Evolutionary conservation across 768 basidiomycete genomes (phyloP).

Genomic region (Xerocomellus chrysenteron): DNA sequence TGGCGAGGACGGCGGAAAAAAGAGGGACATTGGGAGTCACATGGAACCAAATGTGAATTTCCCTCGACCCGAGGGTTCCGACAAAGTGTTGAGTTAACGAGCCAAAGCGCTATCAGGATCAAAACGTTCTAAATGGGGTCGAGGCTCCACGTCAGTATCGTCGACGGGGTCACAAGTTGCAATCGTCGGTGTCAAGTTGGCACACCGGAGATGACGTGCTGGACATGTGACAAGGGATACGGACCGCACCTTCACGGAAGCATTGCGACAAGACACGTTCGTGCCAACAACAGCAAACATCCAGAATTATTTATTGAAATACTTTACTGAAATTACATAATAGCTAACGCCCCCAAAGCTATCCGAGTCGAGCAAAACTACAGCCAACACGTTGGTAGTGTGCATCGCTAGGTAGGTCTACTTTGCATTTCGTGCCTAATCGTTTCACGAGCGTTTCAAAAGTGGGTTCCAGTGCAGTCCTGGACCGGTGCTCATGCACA

Average conservation of each 20-base stretch:
- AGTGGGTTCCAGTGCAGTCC: conserved; percentile 7
- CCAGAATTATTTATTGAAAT: not conserved
- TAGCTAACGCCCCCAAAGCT: not conserved
- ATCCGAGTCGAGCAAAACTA: not conserved
- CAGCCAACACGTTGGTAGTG: not conserved
- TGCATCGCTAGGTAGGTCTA: conserved; percentile 12
- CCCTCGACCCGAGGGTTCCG: conserved; percentile 18
- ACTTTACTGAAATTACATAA: conserved; percentile 19
- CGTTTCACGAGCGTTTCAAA: not conserved
- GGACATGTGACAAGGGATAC: conserved; percentile 3
- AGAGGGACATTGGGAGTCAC: conserved; percentile 4
- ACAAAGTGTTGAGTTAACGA: not conserved
- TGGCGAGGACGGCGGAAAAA: not conserved
- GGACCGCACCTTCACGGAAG: not conserved
- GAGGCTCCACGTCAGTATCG: not conserved
- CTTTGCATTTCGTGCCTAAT: not conserved
- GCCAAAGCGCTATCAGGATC: conserved; percentile 16
- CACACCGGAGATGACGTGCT: conserved; percentile 6
- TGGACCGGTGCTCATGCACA: conserved; percentile 44
- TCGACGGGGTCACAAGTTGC: not conserved
- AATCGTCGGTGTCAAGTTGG: conserved; percentile 5
- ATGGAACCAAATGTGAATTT: conserved; percentile 11
- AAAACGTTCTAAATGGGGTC: conserved; percentile 2
- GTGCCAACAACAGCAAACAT: too few relatives aligned
- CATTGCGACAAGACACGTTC: not conserved